These are phyloP conservation scores for Austroboletus novae-zelandiae DNA, from an alignment of 1,284 basidiomycete genomes.

Conservation along the genomic window DNA sequence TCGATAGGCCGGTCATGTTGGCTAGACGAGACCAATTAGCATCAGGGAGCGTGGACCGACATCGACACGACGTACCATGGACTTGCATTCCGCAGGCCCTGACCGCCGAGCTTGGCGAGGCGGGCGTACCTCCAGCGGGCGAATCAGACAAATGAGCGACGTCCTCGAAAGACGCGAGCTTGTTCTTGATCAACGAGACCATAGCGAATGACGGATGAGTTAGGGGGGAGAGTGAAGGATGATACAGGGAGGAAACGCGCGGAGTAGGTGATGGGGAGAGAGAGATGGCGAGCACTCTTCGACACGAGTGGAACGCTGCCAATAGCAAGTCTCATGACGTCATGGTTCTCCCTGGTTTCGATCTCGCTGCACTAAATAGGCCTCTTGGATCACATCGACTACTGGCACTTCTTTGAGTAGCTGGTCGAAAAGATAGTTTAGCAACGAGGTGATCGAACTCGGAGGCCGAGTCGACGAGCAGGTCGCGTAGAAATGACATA, in stretches of 20 bases:
- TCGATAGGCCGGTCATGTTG: slow-evolving; percentile 5
- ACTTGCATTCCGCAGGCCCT: slow-evolving; percentile 2
- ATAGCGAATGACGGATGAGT: background rate
- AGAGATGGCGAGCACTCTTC: background rate
- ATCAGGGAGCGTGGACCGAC: background rate
- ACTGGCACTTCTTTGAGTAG: no score
- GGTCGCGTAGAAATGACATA: background rate
- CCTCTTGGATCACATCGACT: no score
- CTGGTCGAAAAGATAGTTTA: no score
- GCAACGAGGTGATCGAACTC: no score
- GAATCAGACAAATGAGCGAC: slow-evolving; percentile 3
- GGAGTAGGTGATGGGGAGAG: background rate
- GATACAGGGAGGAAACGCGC: background rate
- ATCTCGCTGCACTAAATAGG: no score
- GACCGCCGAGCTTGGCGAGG: background rate
- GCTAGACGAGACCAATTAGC: background rate
- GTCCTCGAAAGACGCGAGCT: slow-evolving; percentile 7
- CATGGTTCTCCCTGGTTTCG: no score
- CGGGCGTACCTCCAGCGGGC: background rate
- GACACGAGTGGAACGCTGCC: background rate
- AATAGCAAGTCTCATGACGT: no score
- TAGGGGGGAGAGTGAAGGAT: background rate
- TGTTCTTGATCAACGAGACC: slow-evolving; percentile 13
- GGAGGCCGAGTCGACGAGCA: background rate
- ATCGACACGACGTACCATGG: slow-evolving; percentile 1